Evolutionary conservation across 768 basidiomycete genomes (phyloP).

Genomic region (Paxillus rubicundulus): DNA sequence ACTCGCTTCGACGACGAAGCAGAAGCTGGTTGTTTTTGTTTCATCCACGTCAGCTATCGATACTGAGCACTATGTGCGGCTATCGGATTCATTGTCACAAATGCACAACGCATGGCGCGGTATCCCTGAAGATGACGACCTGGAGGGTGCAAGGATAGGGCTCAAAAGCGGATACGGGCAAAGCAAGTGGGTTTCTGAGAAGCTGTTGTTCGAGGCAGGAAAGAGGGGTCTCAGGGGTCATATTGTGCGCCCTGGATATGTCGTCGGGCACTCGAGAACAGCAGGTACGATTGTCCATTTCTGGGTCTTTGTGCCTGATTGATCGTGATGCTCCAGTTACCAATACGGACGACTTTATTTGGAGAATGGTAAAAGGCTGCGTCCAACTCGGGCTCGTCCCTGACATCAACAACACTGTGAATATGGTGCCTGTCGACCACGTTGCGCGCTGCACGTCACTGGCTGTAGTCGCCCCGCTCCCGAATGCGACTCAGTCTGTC

Average conservation of each 20-base stretch:
- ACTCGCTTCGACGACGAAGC: conserved; percentile 68
- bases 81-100: conserved; percentile 68
- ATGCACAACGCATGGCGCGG: conserved; percentile 49
- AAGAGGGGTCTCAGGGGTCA: conserved; percentile 79
- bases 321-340: conserved; percentile 56
- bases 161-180: conserved; percentile 95
- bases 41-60: conserved; percentile 96
- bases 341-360: conserved; percentile 98
- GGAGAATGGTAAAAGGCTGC: conserved; percentile 98
- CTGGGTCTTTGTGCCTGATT: background rate
- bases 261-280: conserved; percentile 86
- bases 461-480: conserved; percentile 63
- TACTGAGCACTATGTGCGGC: conserved; percentile 82
- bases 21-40: conserved; percentile 85
- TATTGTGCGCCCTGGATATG: conserved; percentile 92
- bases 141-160: conserved; percentile 74
- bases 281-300: conserved; percentile 57
- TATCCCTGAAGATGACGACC: conserved; percentile 82
- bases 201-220: conserved; percentile 88
- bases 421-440: conserved; percentile 97
- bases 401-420: conserved; percentile 97
- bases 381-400: conserved; percentile 95
- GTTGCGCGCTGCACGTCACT: conserved; percentile 81
- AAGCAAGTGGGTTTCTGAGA: conserved; percentile 98
- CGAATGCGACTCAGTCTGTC: conserved; percentile 50